Conservation (phyloP, 208 protist genomes). For the Endotrypanum monterogeii region DNA sequence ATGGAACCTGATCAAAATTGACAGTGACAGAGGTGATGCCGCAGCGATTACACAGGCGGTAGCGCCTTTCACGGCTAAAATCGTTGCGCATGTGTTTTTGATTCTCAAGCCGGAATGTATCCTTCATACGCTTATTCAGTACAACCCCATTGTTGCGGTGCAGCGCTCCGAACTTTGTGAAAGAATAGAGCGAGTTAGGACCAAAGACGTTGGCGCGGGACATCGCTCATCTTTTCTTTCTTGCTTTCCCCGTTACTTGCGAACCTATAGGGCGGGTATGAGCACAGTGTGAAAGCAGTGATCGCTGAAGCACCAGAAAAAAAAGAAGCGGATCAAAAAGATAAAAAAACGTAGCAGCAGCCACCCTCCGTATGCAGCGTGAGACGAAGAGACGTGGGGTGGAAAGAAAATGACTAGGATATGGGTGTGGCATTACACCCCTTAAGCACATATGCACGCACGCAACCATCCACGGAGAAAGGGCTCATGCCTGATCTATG, state of each 20-base stretch:
- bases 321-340: too few relatives aligned
- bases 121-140: conserved; percentile 75
- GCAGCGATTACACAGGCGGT: conserved; percentile 81
- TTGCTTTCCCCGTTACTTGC: not conserved
- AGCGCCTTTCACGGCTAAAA: conserved; percentile 64
- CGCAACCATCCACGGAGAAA: too few relatives aligned
- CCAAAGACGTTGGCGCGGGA: conserved; percentile 82
- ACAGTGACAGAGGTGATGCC: conserved; percentile 88
- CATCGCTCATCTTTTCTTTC: conserved; percentile 34
- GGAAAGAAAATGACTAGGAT: too few relatives aligned
- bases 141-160: conserved; percentile 46
- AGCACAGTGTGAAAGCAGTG: not conserved
- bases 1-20: conserved; percentile 85
- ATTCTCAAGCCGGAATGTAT: conserved; percentile 81
- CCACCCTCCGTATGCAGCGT: too few relatives aligned
- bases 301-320: too few relatives aligned
- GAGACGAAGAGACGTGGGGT: too few relatives aligned
- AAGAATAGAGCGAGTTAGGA: conserved; percentile 78
- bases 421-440: too few relatives aligned
- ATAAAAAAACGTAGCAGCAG: too few relatives aligned
- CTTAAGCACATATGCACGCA: too few relatives aligned
- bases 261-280: not conserved
- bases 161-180: conserved; percentile 83
- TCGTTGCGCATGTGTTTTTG: conserved; percentile 84
- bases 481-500: too few relatives aligned